phyloP scores from a whole-genome alignment of 345 rosid species.

The Lenwebbia sp. region DNA sequence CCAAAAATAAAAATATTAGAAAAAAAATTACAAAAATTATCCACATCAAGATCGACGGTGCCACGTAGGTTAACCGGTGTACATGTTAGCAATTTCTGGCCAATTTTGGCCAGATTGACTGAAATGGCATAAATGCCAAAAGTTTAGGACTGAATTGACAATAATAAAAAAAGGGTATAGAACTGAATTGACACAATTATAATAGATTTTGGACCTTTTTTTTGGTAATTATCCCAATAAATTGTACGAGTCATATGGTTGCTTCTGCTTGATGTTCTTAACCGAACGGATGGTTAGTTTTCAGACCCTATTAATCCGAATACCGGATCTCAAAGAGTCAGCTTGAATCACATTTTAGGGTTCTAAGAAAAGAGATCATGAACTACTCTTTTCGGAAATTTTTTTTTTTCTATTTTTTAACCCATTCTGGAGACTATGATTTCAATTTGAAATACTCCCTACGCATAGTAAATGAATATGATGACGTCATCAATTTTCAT shows the following conservation, averaged over 20 bases:
- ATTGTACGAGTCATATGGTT: neutral
- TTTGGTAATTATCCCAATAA: no score
- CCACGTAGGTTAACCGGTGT: no score
- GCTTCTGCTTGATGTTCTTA: neutral
- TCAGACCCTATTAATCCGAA: neutral
- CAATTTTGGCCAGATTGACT: no score
- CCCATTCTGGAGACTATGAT: neutral
- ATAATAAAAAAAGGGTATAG: no score
- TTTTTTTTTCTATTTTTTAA: neutral
- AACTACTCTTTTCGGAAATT: neutral
- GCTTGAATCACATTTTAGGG: neutral
- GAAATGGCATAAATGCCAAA: no score
- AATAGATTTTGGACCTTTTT: no score
- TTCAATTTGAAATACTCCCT: neutral
- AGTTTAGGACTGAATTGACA: no score
- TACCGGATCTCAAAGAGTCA: neutral
- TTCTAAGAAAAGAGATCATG: neutral
- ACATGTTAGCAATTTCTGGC: no score
- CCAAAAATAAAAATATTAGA: no score
- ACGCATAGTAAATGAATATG: neutral
- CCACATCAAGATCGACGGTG: no score
- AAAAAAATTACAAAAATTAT: no score
- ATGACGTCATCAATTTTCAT: neutral
- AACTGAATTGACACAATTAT: no score
- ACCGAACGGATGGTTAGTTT: neutral